Evolutionary conservation across 805 yeast species (phyloP).

Genomic region (Deakozyma indianensis): DNA sequence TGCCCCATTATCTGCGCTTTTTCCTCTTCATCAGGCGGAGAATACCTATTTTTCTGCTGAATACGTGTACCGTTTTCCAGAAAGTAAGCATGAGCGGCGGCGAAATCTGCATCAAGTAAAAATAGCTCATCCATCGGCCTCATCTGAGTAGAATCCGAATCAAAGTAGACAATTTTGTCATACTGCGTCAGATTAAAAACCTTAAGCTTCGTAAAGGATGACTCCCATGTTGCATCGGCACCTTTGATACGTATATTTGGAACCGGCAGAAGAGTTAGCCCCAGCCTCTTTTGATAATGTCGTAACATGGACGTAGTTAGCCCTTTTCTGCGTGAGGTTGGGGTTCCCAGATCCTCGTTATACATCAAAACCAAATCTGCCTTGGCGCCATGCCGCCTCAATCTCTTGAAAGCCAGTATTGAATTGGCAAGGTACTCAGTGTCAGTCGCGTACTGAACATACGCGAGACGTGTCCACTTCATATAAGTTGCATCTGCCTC

Average conservation of each 20-base stretch:
- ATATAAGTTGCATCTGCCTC: background rate
- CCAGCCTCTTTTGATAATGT: background rate
- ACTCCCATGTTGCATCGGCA: background rate
- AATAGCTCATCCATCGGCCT: slow-evolving; percentile 20
- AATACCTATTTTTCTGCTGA: background rate
- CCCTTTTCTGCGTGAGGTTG: background rate
- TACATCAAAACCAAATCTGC: background rate
- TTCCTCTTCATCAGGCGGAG: background rate
- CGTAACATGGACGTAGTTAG: background rate
- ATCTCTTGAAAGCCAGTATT: background rate
- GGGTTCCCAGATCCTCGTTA: background rate
- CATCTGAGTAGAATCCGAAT: slow-evolving; percentile 39
- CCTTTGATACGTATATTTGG: background rate
- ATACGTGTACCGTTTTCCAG: background rate
- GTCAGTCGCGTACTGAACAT: slow-evolving; percentile 1
- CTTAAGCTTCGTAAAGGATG: slow-evolving; percentile 35
- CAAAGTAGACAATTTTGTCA: slow-evolving; percentile 33
- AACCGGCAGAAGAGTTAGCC: background rate
- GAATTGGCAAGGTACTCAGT: background rate
- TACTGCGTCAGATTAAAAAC: slow-evolving; percentile 35
- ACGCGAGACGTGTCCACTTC: background rate
- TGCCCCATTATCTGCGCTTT: background rate
- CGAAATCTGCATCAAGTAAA: background rate
- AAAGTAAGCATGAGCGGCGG: background rate
- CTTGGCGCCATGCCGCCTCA: background rate